phyloP scores from a whole-genome alignment of 106 monocot species.

The Dactylorhiza incarnata region DNA sequence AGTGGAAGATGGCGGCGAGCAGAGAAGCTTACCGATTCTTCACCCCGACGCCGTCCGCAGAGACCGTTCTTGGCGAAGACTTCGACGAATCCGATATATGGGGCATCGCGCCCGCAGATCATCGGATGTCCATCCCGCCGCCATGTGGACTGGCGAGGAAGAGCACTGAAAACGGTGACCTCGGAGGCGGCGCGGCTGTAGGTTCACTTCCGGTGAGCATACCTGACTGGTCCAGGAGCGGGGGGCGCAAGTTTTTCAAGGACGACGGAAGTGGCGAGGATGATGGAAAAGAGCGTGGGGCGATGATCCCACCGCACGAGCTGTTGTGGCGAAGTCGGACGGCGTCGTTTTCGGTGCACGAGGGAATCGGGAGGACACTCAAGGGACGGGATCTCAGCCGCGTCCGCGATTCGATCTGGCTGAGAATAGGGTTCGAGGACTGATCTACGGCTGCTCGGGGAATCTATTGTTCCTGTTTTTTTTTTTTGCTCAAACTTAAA shows the following conservation, averaged over 20 bases:
- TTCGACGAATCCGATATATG: constrained; percentile 60
- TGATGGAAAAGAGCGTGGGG: constrained; percentile 6
- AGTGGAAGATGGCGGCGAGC: not conserved
- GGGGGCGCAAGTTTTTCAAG: not conserved
- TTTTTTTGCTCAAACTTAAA: too few species aligned
- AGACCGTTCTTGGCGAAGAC: constrained; percentile 34
- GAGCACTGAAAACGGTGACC: not conserved
- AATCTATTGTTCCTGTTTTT: too few species aligned
- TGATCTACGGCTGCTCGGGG: constrained; percentile 13
- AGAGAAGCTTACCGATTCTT: not conserved
- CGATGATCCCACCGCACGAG: constrained; percentile 68
- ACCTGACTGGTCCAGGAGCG: constrained; percentile 66
- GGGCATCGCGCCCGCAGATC: not conserved
- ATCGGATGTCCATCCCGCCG: not conserved
- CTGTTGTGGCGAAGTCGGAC: constrained; percentile 33
- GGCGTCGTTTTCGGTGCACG: constrained; percentile 62
- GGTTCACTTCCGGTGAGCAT: constrained; percentile 55
- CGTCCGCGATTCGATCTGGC: constrained; percentile 73
- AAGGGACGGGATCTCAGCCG: constrained; percentile 77
- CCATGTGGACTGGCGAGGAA: not conserved
- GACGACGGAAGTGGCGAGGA: constrained; percentile 13
- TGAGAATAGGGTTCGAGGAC: constrained; percentile 65
- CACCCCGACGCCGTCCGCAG: not conserved
- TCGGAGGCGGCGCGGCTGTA: not conserved
- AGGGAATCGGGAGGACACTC: constrained; percentile 63